A percentile compares a stretch with the other conserved stretches of the same genome.
phyloP scores from a whole-genome alignment of 139 green algal genomes.

The Chlamydomonas sp. region DNA sequence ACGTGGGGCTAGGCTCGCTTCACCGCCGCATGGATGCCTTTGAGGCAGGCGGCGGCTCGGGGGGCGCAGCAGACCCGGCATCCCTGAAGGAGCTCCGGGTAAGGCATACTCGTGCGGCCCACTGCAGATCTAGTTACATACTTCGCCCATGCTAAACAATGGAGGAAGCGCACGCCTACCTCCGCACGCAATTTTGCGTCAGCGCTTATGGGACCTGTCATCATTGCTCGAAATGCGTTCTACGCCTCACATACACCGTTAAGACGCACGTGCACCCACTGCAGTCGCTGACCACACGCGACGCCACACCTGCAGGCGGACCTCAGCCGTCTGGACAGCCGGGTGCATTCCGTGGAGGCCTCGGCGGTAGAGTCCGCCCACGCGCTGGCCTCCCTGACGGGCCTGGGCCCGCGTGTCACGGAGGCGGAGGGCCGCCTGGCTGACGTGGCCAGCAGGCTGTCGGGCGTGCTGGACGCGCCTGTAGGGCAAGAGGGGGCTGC shows the following conservation, averaged over 20 bases:
- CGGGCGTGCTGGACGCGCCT: not conserved
- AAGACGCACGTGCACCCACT: too few relatives aligned
- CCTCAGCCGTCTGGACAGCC: not conserved
- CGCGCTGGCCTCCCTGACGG: slow-evolving; percentile 8
- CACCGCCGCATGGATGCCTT: slow-evolving; percentile 21
- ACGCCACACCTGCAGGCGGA: not conserved
- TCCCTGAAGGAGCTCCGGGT: slow-evolving; percentile 6
- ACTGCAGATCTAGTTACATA: too few relatives aligned
- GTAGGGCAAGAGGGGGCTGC: not conserved
- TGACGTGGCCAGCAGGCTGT: slow-evolving; percentile 21
- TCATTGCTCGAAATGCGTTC: not conserved
- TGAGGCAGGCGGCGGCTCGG: not conserved
- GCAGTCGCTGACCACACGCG: too few relatives aligned
- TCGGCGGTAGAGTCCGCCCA: slow-evolving; percentile 8
- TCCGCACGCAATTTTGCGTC: too few relatives aligned
- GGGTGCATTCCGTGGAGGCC: not conserved
- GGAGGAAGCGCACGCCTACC: too few relatives aligned
- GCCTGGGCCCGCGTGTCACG: slow-evolving; percentile 8
- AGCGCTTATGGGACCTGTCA: too few relatives aligned
- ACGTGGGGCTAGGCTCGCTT: slow-evolving; percentile 36
- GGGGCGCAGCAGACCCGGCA: not conserved
- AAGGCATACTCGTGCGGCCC: not conserved
- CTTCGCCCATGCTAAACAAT: too few relatives aligned
- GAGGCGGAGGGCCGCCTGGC: slow-evolving; percentile 8
- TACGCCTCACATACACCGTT: not conserved